phyloP scores from a whole-genome alignment of 257 asterid genomes.

The Lantana camara region DNA sequence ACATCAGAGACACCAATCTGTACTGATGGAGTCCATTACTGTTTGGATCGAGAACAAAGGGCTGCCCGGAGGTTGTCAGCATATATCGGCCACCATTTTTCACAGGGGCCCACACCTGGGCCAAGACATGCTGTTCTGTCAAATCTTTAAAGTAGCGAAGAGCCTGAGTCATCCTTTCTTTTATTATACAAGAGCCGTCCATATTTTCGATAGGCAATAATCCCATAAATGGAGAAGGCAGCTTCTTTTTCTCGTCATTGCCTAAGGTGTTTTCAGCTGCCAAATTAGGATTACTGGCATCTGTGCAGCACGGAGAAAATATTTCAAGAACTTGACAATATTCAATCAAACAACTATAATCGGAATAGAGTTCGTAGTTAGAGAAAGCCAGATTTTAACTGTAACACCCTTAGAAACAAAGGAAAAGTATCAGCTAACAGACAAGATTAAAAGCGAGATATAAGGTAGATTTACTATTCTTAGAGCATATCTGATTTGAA shows the following conservation, averaged over 20 bases:
- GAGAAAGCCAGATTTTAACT: slow-evolving; percentile 21
- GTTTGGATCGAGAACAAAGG: slow-evolving; percentile 84
- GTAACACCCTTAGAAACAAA: slow-evolving; percentile 4
- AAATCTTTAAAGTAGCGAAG: slow-evolving; percentile 83
- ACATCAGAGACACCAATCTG: slow-evolving; percentile 71
- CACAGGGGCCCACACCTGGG: slow-evolving; percentile 97
- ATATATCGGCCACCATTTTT: slow-evolving; percentile 68
- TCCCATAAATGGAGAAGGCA: slow-evolving; percentile 47
- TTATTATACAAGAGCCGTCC: slow-evolving; percentile 73
- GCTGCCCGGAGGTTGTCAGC: slow-evolving; percentile 92
- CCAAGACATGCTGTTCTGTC: slow-evolving; percentile 77
- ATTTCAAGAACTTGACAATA: slow-evolving; percentile 11
- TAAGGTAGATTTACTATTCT: slow-evolving; percentile 4
- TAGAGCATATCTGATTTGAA: neutral
- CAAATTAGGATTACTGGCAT: slow-evolving; percentile 45
- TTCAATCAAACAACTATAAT: slow-evolving; percentile 2
- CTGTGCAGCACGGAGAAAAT: slow-evolving; percentile 32
- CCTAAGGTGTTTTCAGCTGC: slow-evolving; percentile 40
- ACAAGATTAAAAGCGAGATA: slow-evolving; percentile 11
- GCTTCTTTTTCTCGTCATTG: slow-evolving; percentile 55
- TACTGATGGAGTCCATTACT: slow-evolving; percentile 89
- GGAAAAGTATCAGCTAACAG: slow-evolving; percentile 19
- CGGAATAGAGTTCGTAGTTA: neutral
- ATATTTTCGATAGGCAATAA: slow-evolving; percentile 52
- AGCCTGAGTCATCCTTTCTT: slow-evolving; percentile 89